Base-by-base conservation (phyloP, 2,329 filamentous ascomycete species). In the Verticillium nubilum region DNA sequence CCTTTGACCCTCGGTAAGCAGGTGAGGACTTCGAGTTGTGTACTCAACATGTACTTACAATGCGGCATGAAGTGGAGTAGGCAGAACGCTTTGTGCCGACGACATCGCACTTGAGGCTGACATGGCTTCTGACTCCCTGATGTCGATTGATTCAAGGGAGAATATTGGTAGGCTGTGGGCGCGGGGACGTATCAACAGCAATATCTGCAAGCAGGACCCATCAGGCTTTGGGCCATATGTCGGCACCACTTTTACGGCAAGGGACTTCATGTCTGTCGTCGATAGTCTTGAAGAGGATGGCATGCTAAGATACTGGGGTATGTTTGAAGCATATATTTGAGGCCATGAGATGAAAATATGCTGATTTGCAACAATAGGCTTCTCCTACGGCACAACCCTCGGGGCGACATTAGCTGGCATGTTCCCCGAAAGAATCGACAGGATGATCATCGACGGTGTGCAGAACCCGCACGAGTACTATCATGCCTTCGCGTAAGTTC, bases 261-360 rank as follows among this genome's bases (percentile, higher is more conserved):
- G 78, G 33, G 80, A 82, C 60, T 69, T 80, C 62, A 74, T 79
- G 59, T 59, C 65, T 6, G 73, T 76, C 17, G 73, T 74, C 1
- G 74, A 78, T 59, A 69, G 69, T 13, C 62, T 79, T 2, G 68
- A 64, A 1, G 76, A 77, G 54, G 76, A 78, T 58, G 73, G 74
- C 0, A 54, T 76, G 50, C 63, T 79, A 9, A 60, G 72, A 31
- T 80, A 73, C 61, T 76, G 71, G 72, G 76, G 75, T 69, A 61
- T 58, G 68, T 58, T 28, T 19, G 17, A 1, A 5, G 15, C n/a
- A 5, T 31, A 31, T 5, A 31, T 31, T 31, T 12, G 29, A 5
- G 5, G 29, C 5, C 5, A 12, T 31, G 29, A n/a, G 29, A 5
- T 31, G 29, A 31, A 12, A 31, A 31, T 5, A 31, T 5, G 29